Percentiles rank a stretch among this genome's conserved stretches.
These are phyloP conservation scores for Penicillium riverlandense DNA, from an alignment of 495 filamentous ascomycete genomes.

Conservation along the genomic window DNA sequence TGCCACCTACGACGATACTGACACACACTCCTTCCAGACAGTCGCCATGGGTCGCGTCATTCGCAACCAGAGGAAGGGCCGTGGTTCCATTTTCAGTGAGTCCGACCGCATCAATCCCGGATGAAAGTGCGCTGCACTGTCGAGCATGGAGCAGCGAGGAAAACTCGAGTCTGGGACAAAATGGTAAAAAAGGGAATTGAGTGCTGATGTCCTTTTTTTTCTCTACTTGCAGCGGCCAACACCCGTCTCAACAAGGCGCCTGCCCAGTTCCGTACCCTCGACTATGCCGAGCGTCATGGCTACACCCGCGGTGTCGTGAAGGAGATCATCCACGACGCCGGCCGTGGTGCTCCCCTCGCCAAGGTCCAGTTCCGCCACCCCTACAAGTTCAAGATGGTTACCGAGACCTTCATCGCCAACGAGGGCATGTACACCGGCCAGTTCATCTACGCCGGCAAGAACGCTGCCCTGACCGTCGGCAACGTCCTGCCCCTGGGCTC, in stretches of 20 bases:
- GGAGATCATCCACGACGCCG: conserved; percentile 98
- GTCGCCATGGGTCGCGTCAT: conserved; percentile 75
- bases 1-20: conserved; percentile 30
- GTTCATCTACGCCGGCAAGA: conserved; percentile 99
- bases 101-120: conserved; percentile 28
- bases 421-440: conserved; percentile 99
- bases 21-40: conserved; percentile 34
- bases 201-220: conserved; percentile 36
- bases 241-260: conserved; percentile 89
- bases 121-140: neutral
- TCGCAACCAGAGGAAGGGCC: conserved; percentile 96
- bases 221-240: conserved; percentile 52
- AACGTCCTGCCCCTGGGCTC: conserved; percentile 92
- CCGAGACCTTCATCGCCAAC: conserved; percentile 98
- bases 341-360: conserved; percentile 95
- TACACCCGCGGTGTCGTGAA: conserved; percentile 96
- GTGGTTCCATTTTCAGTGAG: conserved; percentile 97
- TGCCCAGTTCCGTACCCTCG: conserved; percentile 90
- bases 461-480: conserved; percentile 88
- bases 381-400: conserved; percentile 82
- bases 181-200: conserved; percentile 15
- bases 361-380: conserved; percentile 92
- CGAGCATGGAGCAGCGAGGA: conserved; percentile 7
- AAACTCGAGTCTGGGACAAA: conserved; percentile 5
- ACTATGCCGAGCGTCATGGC: conserved; percentile 92